phyloP scores from a whole-genome alignment of 2,329 filamentous ascomycete genomes.

The Aspergillus neotritici region DNA sequence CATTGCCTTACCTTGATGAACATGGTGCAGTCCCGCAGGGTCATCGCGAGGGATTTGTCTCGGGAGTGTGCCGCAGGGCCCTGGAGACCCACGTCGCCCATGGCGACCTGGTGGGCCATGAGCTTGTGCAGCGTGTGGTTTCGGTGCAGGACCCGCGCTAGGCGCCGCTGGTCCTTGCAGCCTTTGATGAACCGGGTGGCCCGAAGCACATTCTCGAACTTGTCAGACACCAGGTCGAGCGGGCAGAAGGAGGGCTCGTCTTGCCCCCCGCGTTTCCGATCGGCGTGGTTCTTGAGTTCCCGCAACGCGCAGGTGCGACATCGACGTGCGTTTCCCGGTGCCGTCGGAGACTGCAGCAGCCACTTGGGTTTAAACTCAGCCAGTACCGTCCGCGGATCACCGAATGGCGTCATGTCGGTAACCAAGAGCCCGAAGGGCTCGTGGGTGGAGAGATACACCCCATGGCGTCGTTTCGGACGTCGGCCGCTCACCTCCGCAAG shows the following conservation, averaged over 20 bases:
- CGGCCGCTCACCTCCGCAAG: constrained; percentile 40
- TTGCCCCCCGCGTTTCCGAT: constrained; percentile 23
- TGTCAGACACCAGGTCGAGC: constrained; percentile 53
- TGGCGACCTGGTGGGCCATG: constrained; percentile 27
- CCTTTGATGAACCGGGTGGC: constrained; percentile 37
- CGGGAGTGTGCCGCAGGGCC: constrained; percentile 33
- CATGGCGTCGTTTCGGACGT: constrained; percentile 47
- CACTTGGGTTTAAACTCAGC: constrained; percentile 83
- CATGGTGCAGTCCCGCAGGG: constrained; percentile 70
- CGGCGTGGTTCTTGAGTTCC: constrained; percentile 43
- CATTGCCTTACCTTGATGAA: constrained; percentile 54
- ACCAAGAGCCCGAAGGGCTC: constrained; percentile 63
- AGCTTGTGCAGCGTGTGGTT: constrained; percentile 33
- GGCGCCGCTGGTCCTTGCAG: constrained; percentile 32
- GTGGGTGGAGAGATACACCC: constrained; percentile 49
- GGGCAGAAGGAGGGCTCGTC: constrained; percentile 53
- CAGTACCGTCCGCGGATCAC: constrained; percentile 35
- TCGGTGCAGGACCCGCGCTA: constrained; percentile 30
- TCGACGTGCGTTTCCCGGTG: constrained; percentile 56
- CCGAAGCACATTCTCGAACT: constrained; percentile 40
- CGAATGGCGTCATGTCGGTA: constrained; percentile 61
- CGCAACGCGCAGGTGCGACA: constrained; percentile 70
- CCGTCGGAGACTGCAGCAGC: constrained; percentile 69
- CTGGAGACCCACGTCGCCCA: constrained; percentile 31
- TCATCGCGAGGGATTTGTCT: constrained; percentile 67